Conservation (phyloP, 768 basidiomycete species). For the Collybia mongolica region DNA sequence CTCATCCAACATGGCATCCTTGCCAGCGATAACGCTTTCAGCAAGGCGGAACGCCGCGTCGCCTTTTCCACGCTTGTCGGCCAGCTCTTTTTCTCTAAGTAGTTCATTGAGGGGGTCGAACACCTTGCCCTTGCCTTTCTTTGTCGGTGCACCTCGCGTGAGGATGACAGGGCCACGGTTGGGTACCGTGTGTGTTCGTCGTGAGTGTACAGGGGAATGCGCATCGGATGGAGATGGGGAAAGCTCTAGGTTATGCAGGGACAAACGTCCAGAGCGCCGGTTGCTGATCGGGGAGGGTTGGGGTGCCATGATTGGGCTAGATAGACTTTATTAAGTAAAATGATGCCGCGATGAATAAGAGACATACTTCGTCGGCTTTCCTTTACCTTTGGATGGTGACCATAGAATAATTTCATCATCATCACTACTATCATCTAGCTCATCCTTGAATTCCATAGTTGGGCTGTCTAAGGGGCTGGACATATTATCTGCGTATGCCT, state of each 20-base stretch:
- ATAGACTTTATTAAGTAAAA: background rate
- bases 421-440: slow-evolving; percentile 52
- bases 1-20: slow-evolving; percentile 24
- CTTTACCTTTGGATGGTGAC: slow-evolving; percentile 13
- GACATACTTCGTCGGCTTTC: slow-evolving; percentile 8
- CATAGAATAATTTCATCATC: slow-evolving; percentile 33
- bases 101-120: slow-evolving; percentile 53
- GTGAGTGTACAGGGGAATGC: slow-evolving; percentile 6
- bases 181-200: slow-evolving; percentile 7
- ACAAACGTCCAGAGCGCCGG: background rate
- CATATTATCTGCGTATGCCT: slow-evolving; percentile 44
- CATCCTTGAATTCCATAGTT: slow-evolving; percentile 34
- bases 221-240: slow-evolving; percentile 10
- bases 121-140: slow-evolving; percentile 16
- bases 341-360: background rate
- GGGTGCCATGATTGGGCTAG: background rate
- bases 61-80: slow-evolving; percentile 38
- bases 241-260: slow-evolving; percentile 2
- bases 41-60: slow-evolving; percentile 42
- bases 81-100: slow-evolving; percentile 48
- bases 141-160: slow-evolving; percentile 1
- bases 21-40: slow-evolving; percentile 36
- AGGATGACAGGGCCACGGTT: slow-evolving; percentile 8
- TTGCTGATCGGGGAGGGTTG: background rate
- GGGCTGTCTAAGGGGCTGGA: slow-evolving; percentile 44